Conservation (phyloP, 805 yeast species). For the Ogataea ramenticola region DNA sequence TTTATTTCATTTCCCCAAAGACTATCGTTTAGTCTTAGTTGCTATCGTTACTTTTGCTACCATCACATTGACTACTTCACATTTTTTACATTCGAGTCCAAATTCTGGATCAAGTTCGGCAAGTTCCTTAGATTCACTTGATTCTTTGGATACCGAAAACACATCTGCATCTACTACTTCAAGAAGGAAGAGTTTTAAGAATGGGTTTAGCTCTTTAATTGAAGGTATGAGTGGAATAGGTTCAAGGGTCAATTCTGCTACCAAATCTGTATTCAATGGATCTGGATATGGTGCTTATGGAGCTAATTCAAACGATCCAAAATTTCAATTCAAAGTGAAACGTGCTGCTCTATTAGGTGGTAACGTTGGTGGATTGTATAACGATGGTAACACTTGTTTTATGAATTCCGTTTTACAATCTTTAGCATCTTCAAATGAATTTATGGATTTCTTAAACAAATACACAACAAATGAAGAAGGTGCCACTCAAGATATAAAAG, state of each 20-base stretch:
- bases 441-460: conserved; percentile 47
- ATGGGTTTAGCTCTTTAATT: conserved; percentile 2
- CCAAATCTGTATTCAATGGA: conserved; percentile 2
- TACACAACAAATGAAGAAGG: conserved; percentile 18
- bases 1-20: not conserved
- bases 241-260: conserved; percentile 3
- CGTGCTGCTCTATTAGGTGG: conserved; percentile 59
- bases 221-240: conserved; percentile 6
- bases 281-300: conserved; percentile 4
- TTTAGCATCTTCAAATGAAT: conserved; percentile 63
- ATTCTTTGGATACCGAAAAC: not conserved
- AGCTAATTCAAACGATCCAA: conserved; percentile 12
- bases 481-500: conserved; percentile 14
- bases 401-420: conserved; percentile 88
- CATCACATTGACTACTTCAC: conserved; percentile 11
- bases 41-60: conserved; percentile 12
- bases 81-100: conserved; percentile 3
- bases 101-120: not conserved
- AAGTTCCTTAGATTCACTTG: not conserved
- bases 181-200: not conserved
- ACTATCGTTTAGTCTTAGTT: conserved; percentile 12
- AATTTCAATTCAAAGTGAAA: conserved; percentile 12
- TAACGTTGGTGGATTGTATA: conserved; percentile 74
- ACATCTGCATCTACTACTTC: not conserved
- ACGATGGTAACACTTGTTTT: conserved; percentile 92